Percentiles rank a stretch among this genome's conserved stretches.
These are phyloP conservation scores for Sporothrix brunneoviolacea DNA, from an alignment of 2,329 filamentous ascomycete species.

Conservation along the genomic window DNA sequence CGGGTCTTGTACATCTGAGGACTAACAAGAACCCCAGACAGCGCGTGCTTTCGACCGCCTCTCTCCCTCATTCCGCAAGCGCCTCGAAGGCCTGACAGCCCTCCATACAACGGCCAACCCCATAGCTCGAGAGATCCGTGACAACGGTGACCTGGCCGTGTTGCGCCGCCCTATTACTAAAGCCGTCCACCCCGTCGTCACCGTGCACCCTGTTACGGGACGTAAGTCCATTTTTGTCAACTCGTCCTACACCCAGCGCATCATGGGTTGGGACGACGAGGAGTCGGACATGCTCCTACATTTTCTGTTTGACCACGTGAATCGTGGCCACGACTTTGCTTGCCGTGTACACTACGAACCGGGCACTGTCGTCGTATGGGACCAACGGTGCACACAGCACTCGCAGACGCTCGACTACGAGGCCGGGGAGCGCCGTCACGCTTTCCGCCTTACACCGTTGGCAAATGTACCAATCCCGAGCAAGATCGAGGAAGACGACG, in stretches of 20 bases:
- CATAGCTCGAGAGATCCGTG: constrained; percentile 18
- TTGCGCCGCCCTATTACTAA: constrained; percentile 43
- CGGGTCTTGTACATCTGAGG: too few species aligned
- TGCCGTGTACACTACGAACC: constrained; percentile 41
- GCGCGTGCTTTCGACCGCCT: constrained; percentile 75
- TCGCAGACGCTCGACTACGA: constrained; percentile 21
- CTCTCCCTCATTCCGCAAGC: constrained; percentile 65
- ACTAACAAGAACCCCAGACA: constrained; percentile 40
- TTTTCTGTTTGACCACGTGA: constrained; percentile 37
- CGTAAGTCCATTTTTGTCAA: constrained; percentile 82
- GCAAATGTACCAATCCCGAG: constrained; percentile 37
- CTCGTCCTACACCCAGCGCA: constrained; percentile 45
- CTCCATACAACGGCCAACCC: constrained; percentile 45
- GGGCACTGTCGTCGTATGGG: constrained; percentile 38
- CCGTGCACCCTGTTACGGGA: constrained; percentile 74
- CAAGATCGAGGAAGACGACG: constrained; percentile 17
- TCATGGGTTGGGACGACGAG: constrained; percentile 78
- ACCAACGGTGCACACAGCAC: constrained; percentile 22
- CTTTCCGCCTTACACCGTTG: constrained; percentile 27
- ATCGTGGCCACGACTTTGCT: constrained; percentile 40
- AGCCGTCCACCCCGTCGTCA: constrained; percentile 68
- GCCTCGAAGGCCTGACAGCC: constrained; percentile 75
- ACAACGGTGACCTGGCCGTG: constrained; percentile 22
- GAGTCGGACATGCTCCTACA: constrained; percentile 59
- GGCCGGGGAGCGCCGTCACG: constrained; percentile 17